A percentile compares a stretch with the other conserved stretches of the same genome.
Evolutionary conservation across 108 stramenopile species (phyloP).

Genomic region (Seminavis robusta): DNA sequence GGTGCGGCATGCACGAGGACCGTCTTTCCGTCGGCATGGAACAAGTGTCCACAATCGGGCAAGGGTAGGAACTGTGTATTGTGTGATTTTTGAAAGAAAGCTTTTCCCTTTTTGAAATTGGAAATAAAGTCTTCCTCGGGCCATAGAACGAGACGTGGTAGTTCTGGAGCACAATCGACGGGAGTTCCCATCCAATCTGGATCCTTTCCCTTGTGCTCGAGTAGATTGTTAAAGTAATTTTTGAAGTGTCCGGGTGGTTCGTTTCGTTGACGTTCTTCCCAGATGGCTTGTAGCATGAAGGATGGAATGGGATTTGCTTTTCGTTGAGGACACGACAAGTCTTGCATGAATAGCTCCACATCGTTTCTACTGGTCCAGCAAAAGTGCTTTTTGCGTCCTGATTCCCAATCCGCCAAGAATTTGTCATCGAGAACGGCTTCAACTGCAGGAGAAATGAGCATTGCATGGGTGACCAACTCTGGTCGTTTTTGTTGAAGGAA

Average conservation of each 20-base stretch:
- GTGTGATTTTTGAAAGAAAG: not conserved
- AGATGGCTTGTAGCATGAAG: not conserved
- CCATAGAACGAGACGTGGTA: constrained; percentile 1
- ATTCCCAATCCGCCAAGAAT: not conserved
- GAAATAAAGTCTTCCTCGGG: constrained; percentile 3
- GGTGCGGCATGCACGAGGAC: no score
- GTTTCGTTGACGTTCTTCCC: not conserved
- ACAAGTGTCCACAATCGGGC: constrained; percentile 6
- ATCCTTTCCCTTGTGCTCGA: no score
- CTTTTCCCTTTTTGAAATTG: not conserved
- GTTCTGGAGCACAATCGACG: not conserved
- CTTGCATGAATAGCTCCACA: not conserved
- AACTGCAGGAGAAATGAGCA: constrained; percentile 1
- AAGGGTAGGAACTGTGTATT: not conserved
- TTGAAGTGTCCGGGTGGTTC: not conserved
- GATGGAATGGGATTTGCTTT: not conserved
- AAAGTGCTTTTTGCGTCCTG: not conserved
- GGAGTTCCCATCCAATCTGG: not conserved
- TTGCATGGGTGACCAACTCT: not conserved
- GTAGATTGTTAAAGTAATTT: no score
- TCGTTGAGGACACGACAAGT: not conserved
- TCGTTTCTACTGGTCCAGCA: not conserved
- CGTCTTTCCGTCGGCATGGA: constrained; percentile 2
- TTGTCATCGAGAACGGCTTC: not conserved
- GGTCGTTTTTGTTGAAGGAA: not conserved